A percentile compares a stretch with the other conserved stretches of the same genome.
Conservation (phyloP, 1,284 basidiomycete species). For the Golubevia sp. region DNA sequence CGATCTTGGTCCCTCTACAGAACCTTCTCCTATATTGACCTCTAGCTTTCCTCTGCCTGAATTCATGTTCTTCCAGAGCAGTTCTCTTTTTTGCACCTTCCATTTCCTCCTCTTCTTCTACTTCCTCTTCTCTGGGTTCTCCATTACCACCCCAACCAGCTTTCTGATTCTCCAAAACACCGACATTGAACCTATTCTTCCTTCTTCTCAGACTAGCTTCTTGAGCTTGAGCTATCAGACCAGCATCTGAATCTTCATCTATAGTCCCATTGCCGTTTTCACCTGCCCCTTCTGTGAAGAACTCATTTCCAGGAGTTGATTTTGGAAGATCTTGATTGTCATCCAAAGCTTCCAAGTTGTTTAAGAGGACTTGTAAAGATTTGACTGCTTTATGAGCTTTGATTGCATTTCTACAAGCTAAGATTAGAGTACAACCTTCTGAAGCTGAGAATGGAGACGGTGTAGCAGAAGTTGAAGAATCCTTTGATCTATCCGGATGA, state of each 20-base stretch:
- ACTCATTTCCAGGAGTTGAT: no score
- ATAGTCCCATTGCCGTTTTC: conserved; percentile 2
- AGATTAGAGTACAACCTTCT: conserved; percentile 52
- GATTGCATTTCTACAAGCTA: conserved; percentile 58
- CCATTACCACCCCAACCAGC: no score
- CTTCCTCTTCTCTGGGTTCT: no score
- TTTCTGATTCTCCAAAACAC: conserved; percentile 14
- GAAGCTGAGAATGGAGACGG: conserved; percentile 54
- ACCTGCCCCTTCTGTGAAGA: no score
- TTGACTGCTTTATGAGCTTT: conserved; percentile 52
- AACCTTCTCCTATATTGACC: conserved; percentile 45
- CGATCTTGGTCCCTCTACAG: conserved; percentile 47
- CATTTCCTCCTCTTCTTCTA: conserved; percentile 4
- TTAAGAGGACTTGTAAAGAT: conserved; percentile 27
- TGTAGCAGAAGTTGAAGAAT: conserved; percentile 8
- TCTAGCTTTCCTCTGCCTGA: conserved; percentile 34
- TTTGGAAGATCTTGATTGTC: no score
- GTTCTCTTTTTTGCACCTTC: background rate
- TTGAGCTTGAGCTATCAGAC: conserved; percentile 27
- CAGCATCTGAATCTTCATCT: conserved; percentile 40
- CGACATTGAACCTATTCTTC: conserved; percentile 26
- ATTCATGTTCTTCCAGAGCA: no score
- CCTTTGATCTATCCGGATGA: conserved; percentile 16
- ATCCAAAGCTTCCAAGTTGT: no score
- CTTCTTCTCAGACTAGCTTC: conserved; percentile 16